Base-by-base conservation (phyloP, 2,329 filamentous ascomycete genomes). In the Monilinia fructicola region DNA sequence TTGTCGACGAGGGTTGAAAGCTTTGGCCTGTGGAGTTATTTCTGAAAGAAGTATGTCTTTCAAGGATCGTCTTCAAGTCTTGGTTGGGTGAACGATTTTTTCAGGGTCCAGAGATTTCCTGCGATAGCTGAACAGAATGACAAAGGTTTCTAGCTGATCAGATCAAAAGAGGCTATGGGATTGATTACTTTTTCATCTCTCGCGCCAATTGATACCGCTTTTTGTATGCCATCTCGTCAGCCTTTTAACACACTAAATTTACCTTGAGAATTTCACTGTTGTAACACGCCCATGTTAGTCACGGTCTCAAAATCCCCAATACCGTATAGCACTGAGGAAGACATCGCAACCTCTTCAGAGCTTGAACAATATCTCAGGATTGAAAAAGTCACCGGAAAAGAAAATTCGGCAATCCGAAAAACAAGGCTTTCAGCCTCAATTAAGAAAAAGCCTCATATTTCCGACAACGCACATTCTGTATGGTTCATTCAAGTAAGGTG, bases 181-280 rank as follows among this genome's bases (percentile, higher is more conserved):
- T 59, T 38, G 18, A 40, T 54, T 2, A 80, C 67, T 1, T 35
- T 63, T 64, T 73, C 64, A 4, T 71, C 53, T 1, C 74, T 71
- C 1, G 75, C 14, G 61, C 78, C 67, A 23, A 79, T 77, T 1
- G 78, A 76, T 28, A 77, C 72, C 40, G 76, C 74, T 9, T 68
- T 74, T 74, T 81, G 79, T n/a, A 81, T 76, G 73, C 78, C 77
- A 78, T 61, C 77, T 78, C 16, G 81, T 69, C 1, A 79, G 73
- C 21, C 78, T 69, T 66, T 77, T 78, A 4, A 77, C 76, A 68
- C 76, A 79, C 5, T 76, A 74, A 12, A 81, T 72, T 78, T 78
- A 81, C 1, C 77, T 75, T 12, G 81, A 68, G 7, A 81, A 63
- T 69, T 61, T 70, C 3, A 52, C 48, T 7, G 64, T 66, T 35